Evolutionary conservation across 148 eudicot species (phyloP), one percentile per base, ranked within the genome.

Genomic region (Vaccinium vitisidaea): DNA sequence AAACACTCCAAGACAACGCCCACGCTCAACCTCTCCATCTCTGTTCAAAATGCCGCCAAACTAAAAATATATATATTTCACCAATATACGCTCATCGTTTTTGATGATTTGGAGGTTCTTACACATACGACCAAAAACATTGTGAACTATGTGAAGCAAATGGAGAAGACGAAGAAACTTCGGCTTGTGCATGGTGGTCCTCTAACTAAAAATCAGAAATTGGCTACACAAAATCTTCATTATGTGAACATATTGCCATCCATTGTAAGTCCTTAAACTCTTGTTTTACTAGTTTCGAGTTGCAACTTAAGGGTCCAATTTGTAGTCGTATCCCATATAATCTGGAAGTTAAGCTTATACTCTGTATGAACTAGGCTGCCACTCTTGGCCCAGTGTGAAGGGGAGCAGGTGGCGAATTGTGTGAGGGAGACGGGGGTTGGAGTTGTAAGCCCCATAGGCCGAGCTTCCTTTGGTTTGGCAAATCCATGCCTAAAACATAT

Each of bases 111-210:
- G 84, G 93, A 91, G 85, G 90, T 95, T 83, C 93, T 96, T 50
- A 81, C 91, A 12, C 99, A 97, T 90, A 97, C 95, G 93, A 97
- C 98, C 79, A 97, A 95, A 90, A 93, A 94, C 84, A 88, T 97
- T 71, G 98, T 94, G 87, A 90, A 90, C 89, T 95, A 91, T 93
- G 91, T 78, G 16, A 86, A 88, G 59, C 93, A 94, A 94, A 88
- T 93, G 94, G 97, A 94, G 77, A 78, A 88, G 9, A 74, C 91
- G 30, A 27, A 3, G 94, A 96, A 96, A 86, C 75, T 96, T 87
- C 87, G 94, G 83, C 39, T 96, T 84, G 99, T 96, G 79, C 95
- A 96, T 86, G 99, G 95, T 59, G 97, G 94, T 83, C 89, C 92
- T 4, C 88, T 96, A 65, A 82, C 83, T 55, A 97, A 94, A 43